phyloP scores from a whole-genome alignment of 1,139 yeast genomes.

The Candida neerlandica region DNA sequence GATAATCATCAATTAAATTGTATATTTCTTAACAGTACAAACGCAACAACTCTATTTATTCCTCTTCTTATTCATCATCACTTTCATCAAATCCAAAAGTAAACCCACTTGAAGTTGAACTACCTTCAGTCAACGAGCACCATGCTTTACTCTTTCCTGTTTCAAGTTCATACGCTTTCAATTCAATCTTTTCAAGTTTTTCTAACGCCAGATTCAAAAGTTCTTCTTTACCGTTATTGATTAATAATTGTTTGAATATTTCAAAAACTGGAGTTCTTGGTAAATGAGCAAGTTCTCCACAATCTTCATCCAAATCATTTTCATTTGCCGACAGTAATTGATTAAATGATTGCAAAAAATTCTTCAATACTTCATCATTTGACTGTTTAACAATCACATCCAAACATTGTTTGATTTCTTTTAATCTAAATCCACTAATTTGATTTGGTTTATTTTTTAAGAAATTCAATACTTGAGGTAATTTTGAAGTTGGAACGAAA shows the following conservation, averaged over 20 bases:
- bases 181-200: conserved; percentile 25
- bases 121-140: conserved; percentile 23
- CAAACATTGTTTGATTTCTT: conserved; percentile 46
- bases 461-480: conserved; percentile 64
- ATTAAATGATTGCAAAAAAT: conserved; percentile 23
- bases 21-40: not conserved
- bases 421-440: conserved; percentile 75
- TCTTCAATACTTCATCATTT: conserved; percentile 16
- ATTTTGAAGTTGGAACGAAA: conserved; percentile 69
- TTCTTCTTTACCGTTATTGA: conserved; percentile 31
- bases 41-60: not conserved
- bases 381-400: conserved; percentile 17
- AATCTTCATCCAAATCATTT: conserved; percentile 39
- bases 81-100: conserved; percentile 33
- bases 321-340: conserved; percentile 18
- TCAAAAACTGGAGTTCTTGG: conserved; percentile 61
- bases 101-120: conserved; percentile 18
- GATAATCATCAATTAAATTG: not conserved
- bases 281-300: conserved; percentile 40
- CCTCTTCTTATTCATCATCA: conserved; percentile 20
- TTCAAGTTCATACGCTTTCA: conserved; percentile 16
- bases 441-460: conserved; percentile 69
- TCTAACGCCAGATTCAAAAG: conserved; percentile 36
- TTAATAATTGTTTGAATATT: conserved; percentile 51
- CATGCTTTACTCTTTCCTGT: conserved; percentile 27